Base-by-base conservation (phyloP, 2,329 filamentous ascomycete species). In the Calonectria pteridis region DNA sequence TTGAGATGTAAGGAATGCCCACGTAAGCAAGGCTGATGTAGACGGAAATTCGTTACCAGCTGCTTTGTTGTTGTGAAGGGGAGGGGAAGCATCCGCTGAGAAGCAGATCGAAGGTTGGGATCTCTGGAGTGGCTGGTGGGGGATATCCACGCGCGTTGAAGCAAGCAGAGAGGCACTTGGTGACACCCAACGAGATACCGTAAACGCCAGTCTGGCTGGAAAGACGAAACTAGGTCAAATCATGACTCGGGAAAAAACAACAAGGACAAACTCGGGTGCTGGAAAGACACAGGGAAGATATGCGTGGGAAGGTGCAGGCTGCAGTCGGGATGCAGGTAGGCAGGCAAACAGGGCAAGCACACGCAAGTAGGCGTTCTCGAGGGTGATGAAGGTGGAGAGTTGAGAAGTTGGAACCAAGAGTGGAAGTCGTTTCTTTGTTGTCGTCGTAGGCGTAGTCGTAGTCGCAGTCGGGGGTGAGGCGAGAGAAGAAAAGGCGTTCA, bases 1-100 rank as follows among this genome's bases (percentile, higher is more conserved):
- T 67, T 75, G 69, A 66, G 59, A 55, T 16, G 74, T 69, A 55
- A 80, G 78, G 80, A 84, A 82, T 82, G 81, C 77, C 77, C 76
- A 78, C 76, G 77, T 73, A 74, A 77, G 76, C 69, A 79, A 74
- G 66, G 65, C 59, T 70, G 67, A 67, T 75, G 55, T 73, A 72
- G 68, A 63, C n/a, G 69, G 68, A 33, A 69, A 69, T 66, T n/a
- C 58, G 69, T 74, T 73, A 43, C 73, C 69, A 37, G 63, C 67
- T 78, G 53, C 51, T 29, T 59, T 62, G 74, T 62, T 33, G 58
- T 63, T 51, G 74, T 67, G 68, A 72, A 74, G 55, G 29, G 31
- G 23, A 68, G 28, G 50, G 64, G 67, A 67, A 68, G 31, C 65
- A 77, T 74, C 66, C 75, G 65, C 55, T 37, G 73, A 64, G 51